Evolutionary conservation across 805 yeast species (phyloP), one percentile per base, ranked within the genome.

Genomic region (Pichia manshurica): DNA sequence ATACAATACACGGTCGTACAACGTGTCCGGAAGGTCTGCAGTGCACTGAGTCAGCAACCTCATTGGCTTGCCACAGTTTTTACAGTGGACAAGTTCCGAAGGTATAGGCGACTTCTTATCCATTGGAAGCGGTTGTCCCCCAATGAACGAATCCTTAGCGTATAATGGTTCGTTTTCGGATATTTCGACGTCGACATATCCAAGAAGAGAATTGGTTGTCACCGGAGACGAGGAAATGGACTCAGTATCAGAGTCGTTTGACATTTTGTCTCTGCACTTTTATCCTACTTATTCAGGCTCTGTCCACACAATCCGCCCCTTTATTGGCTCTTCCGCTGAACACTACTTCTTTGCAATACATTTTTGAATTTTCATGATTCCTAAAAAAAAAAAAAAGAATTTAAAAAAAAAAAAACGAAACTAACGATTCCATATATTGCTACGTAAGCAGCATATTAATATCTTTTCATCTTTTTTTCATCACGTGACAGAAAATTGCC

Each of bases 1-100:
- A 59, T 91, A 93, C 16, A 93, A 65, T 3, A 80, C 81, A 50
- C 99, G 77, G 57, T 87, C 96, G 60, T 90, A 88, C 37, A 79
- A 70, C 10, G 82, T 72, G 32, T 75, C 75, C 31, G 81, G 87
- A 37, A 90, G 64, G 1, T 95, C 95, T 0, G 96, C 84, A 64
- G 75, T 84, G 1, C 91, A 84, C 62, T 93, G 98, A 1, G 83
- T 65, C 28, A 90, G 68, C 40, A 91, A 66, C 13, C 84, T 78
- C 82, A 88, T 74, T 15, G 71, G 66, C 9, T 70, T 63, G 1
- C 65, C 66, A 67, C 99, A 93, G 46, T 74, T 75, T 42, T 74
- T 77, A 68, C 99, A 93, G 32, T 66, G 61, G 7, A 83, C 58
- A 17, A 78, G 62, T 3, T 73, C 74, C 1, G 68, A 68, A 16